These are phyloP conservation scores for Leccinum olivaceopallidum DNA, from an alignment of 768 basidiomycete genomes.

Conservation along the genomic window DNA sequence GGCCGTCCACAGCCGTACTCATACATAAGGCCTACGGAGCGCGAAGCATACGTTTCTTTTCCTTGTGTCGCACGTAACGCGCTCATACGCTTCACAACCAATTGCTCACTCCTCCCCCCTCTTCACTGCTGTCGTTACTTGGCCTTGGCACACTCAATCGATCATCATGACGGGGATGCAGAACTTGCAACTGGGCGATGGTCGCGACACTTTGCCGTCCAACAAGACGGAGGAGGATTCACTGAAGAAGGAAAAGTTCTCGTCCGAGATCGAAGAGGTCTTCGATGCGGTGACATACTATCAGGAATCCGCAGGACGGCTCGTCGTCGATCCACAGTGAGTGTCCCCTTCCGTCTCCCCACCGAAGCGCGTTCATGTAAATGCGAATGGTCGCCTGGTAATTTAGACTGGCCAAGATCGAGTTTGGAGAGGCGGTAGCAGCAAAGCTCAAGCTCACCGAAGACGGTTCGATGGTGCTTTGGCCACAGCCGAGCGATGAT, in stretches of 20 bases:
- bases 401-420: conserved; percentile 45
- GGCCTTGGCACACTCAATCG: not conserved
- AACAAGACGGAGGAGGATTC: conserved; percentile 1
- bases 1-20: not conserved
- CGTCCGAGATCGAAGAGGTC: conserved; percentile 1
- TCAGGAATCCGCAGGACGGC: conserved; percentile 54
- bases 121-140: not conserved
- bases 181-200: not conserved
- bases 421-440: conserved; percentile 50
- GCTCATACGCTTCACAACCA: not conserved
- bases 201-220: not conserved
- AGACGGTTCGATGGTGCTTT: conserved; percentile 50
- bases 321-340: conserved; percentile 63
- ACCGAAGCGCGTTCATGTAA: not conserved
- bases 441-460: conserved; percentile 45
- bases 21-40: not conserved
- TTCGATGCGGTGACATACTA: conserved; percentile 46
- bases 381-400: not conserved
- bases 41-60: not conserved
- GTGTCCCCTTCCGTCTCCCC: conserved; percentile 18
- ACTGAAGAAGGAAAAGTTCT: not conserved
- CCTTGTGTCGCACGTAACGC: not conserved
- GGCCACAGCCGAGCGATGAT: conserved; percentile 54
- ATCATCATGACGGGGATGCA: not conserved
- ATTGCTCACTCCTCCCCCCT: not conserved